These are phyloP conservation scores for Geotrichum macrosporum DNA, from an alignment of 1,139 yeast species.

Conservation along the genomic window DNA sequence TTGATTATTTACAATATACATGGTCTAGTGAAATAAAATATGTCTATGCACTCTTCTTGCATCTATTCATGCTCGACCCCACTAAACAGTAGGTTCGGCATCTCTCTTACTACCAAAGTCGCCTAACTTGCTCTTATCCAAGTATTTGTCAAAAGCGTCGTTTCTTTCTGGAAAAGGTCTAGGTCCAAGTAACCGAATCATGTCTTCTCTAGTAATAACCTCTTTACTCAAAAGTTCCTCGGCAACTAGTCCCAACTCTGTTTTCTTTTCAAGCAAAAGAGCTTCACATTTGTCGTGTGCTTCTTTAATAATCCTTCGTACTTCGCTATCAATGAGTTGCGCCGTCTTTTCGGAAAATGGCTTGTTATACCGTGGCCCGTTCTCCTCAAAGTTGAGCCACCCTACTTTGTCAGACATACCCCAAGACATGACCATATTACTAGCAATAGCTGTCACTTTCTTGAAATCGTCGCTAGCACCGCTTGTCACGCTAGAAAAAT, in stretches of 20 bases:
- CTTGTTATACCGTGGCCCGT: constrained; percentile 58
- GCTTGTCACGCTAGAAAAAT: constrained; percentile 83
- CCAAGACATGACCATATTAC: constrained; percentile 80
- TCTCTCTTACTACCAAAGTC: constrained; percentile 18
- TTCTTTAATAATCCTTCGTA: constrained; percentile 72
- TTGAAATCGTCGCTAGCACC: constrained; percentile 97
- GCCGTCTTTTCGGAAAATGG: constrained; percentile 91
- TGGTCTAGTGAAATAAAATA: too few relatives aligned
- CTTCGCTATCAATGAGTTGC: constrained; percentile 71
- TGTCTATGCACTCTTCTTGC: constrained; percentile 3
- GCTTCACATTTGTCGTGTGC: constrained; percentile 66
- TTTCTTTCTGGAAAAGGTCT: constrained; percentile 83
- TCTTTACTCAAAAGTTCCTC: constrained; percentile 78
- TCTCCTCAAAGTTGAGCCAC: constrained; percentile 69
- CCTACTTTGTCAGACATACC: constrained; percentile 92
- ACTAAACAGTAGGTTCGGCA: constrained; percentile 1
- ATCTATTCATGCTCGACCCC: too few relatives aligned
- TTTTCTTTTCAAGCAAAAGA: constrained; percentile 60
- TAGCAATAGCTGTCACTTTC: constrained; percentile 89
- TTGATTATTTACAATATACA: not conserved
- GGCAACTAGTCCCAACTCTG: constrained; percentile 79
- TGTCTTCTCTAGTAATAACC: constrained; percentile 82
- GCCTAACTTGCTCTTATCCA: constrained; percentile 23
- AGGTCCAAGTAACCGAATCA: constrained; percentile 80
- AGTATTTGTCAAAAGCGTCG: constrained; percentile 89